Evolutionary conservation across 2,329 filamentous ascomycete species (phyloP), one percentile per base, ranked within the genome.

Genomic region (Colletotrichum sp.): DNA sequence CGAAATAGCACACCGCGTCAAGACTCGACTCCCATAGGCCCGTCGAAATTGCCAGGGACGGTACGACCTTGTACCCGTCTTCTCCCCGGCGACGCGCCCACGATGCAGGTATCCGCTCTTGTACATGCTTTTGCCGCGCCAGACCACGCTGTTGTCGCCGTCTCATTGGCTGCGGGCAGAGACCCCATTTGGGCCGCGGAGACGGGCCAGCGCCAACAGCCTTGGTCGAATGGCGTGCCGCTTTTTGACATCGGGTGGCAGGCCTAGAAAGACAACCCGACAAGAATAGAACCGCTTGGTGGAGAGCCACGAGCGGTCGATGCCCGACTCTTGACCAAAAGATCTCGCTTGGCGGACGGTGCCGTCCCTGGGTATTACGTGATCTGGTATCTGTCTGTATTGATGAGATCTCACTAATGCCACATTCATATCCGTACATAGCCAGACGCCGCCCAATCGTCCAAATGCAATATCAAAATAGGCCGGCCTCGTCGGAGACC

Each of bases 91-190:
- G 71, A 77, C 49, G 71, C 75, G 75, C 75, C 71, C 34, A 75
- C 24, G 72, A 67, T 75, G 71, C 71, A 67, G 55, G 75, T 71
- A 60, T 36, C 75, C 75, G 62, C 71, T 67, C 49, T 71, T 66
- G 65, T 67, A 71, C 71, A 64, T 74, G 65, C 65, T 65, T 65
- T 70, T 76, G 80, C 78, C 79, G 78, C 76, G 69, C 76, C 72
- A 77, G 66, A 15, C 32, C 15, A 65, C 24, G 73, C 32, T 13
- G 28, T 18, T 15, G 13, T 34, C n/a, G 57, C 10, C 7, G 7
- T 60, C 15, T 60, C 63, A 76, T 76, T 76, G 73, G 73, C n/a
- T 34, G 32, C 7, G n/a, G 57, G 24, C 16, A 24, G 28, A 24
- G 16, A n/a, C 59, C 28, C 44, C 64, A 69, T 69, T n/a, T 73